Evolutionary conservation across 2,329 filamentous ascomycete species (phyloP).

Genomic region (Venturiaceae sp.): DNA sequence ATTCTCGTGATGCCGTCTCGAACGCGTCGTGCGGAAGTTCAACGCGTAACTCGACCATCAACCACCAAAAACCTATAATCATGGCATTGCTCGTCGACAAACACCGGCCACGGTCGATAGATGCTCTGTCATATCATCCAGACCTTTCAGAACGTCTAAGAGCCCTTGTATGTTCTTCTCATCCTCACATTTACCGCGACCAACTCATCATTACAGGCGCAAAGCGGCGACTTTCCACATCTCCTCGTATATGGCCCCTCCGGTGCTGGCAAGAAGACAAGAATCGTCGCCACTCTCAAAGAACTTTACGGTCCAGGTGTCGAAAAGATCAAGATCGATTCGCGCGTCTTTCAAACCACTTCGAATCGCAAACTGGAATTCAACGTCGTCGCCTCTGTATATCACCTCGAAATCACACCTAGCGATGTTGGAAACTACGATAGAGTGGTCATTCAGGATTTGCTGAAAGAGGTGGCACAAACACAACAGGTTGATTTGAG

Average conservation of each 20-base stretch:
- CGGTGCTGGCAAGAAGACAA: slow-evolving; percentile 94
- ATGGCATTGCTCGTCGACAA: slow-evolving; percentile 60
- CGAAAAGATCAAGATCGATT: slow-evolving; percentile 99
- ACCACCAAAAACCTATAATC: slow-evolving; percentile 12
- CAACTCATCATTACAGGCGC: slow-evolving; percentile 49
- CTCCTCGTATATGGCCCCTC: slow-evolving; percentile 95
- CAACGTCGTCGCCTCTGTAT: slow-evolving; percentile 94
- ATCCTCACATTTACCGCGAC: not conserved
- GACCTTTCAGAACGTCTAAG: slow-evolving; percentile 81
- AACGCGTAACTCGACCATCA: too few species aligned
- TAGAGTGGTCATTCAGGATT: slow-evolving; percentile 87
- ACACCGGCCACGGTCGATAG: slow-evolving; percentile 61
- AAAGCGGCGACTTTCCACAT: slow-evolving; percentile 96
- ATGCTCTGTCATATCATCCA: slow-evolving; percentile 74
- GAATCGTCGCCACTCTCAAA: slow-evolving; percentile 89
- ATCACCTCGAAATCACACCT: slow-evolving; percentile 96
- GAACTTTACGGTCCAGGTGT: slow-evolving; percentile 92
- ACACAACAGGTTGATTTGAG: slow-evolving; percentile 96
- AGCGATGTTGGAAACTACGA: slow-evolving; percentile 96
- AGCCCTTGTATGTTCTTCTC: slow-evolving; percentile 57
- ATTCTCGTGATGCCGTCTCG: too few species aligned
- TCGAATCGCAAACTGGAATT: slow-evolving; percentile 97
- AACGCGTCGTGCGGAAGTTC: too few species aligned
- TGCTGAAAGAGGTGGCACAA: slow-evolving; percentile 95
- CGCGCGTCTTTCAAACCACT: slow-evolving; percentile 89